Conservation (phyloP, 2,329 filamentous ascomycete species). For the Fusarium buharicum region DNA sequence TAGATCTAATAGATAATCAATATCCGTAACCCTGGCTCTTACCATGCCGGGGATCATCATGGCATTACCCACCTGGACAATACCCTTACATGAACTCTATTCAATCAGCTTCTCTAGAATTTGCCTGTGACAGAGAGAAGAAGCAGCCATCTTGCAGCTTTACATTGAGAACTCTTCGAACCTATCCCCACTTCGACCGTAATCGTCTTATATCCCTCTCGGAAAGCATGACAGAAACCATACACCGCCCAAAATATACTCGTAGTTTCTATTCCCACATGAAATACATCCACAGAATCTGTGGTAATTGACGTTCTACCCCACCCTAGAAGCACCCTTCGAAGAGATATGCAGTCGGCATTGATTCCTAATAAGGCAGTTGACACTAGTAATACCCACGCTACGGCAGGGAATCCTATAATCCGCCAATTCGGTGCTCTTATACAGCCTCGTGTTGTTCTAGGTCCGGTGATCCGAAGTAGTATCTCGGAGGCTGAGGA, state of each 20-base stretch:
- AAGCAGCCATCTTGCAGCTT: slow-evolving; percentile 6
- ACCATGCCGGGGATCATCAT: slow-evolving; percentile 10
- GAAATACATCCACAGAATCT: not conserved
- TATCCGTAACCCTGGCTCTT: slow-evolving; percentile 13
- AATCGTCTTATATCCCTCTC: not conserved
- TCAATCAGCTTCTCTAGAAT: slow-evolving; percentile 9
- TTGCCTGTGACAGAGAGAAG: not conserved
- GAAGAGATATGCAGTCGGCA: slow-evolving; percentile 26
- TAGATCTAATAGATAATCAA: no score
- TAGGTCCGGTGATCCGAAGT: slow-evolving; percentile 27
- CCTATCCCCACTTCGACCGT: not conserved
- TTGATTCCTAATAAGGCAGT: slow-evolving; percentile 39
- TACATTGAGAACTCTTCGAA: not conserved
- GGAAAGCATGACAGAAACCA: not conserved
- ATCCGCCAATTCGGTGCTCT: slow-evolving; percentile 42
- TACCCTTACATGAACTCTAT: slow-evolving; percentile 13
- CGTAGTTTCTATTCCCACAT: not conserved
- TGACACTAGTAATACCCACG: slow-evolving; percentile 16
- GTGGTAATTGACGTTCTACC: slow-evolving; percentile 10
- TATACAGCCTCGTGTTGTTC: slow-evolving; percentile 25
- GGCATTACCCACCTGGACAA: slow-evolving; percentile 12
- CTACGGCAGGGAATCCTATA: slow-evolving; percentile 27
- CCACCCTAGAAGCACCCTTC: slow-evolving; percentile 28
- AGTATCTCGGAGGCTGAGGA: slow-evolving; percentile 12
- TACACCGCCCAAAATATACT: not conserved